These are phyloP conservation scores for Rauvolfia tetraphylla DNA, from an alignment of 257 asterid genomes.

Conservation along the genomic window DNA sequence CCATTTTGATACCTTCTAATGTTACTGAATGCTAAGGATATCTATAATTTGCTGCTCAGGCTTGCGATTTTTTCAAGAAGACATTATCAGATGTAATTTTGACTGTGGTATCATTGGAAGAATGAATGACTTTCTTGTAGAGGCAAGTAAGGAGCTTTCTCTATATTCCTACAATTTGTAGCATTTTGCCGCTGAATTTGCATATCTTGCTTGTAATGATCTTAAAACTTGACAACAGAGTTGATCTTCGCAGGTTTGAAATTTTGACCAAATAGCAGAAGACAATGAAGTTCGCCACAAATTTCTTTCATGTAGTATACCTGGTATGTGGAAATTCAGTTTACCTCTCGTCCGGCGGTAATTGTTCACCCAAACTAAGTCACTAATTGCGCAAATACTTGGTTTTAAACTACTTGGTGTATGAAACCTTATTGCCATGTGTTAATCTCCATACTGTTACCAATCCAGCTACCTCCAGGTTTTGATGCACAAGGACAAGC, in stretches of 20 bases:
- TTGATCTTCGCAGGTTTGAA: background rate
- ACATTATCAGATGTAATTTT: too few relatives aligned
- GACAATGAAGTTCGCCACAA: too few relatives aligned
- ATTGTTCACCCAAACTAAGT: background rate
- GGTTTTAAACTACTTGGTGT: too few relatives aligned
- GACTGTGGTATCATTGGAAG: background rate
- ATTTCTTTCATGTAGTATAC: too few relatives aligned
- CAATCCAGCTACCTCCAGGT: too few relatives aligned
- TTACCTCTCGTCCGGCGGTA: background rate
- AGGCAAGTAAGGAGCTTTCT: background rate
- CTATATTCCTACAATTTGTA: background rate
- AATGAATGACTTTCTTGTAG: background rate
- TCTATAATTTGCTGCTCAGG: background rate
- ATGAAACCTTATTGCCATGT: too few relatives aligned
- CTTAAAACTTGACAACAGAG: background rate
- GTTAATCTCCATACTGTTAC: too few relatives aligned
- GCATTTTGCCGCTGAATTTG: background rate
- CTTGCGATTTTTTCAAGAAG: background rate
- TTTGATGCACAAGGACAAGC: too few relatives aligned
- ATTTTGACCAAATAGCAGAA: background rate
- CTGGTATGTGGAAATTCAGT: background rate
- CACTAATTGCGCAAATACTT: too few relatives aligned
- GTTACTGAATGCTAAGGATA: background rate
- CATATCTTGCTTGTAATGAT: background rate
- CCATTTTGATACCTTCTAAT: background rate